Base-by-base conservation (phyloP, 2,329 filamentous ascomycete species). In the Penicillium crustosum region DNA sequence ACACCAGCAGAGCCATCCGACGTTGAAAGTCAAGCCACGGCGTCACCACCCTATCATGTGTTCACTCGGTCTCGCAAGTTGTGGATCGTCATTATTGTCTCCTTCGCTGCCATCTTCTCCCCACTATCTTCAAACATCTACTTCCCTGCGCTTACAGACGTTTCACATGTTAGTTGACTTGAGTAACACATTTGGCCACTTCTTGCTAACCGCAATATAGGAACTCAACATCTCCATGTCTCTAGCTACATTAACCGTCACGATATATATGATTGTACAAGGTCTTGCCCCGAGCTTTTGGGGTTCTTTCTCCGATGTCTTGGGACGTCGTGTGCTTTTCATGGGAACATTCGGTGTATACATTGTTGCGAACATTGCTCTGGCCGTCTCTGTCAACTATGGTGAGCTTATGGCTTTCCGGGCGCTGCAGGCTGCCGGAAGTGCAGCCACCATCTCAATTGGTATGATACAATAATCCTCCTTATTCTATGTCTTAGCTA, bases 251-350 rank as follows among this genome's bases (percentile, higher is more conserved):
- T 59, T 76, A n/a, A 76, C 75, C 1, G 67, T 77, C 19, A 76
- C 75, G 0, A 59, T 73, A 36, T 84, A 83, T 61, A 78, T 82
- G 68, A 73, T 83, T 49, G 70, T 82, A 4, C 82, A 83, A 68
- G 82, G 79, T 6, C 66, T 83, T 17, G 76, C 79, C 3, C 81
- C 82, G 0, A 70, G 77, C 4, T 71, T 83, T 50, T 83, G 79
- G 77, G 79, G 77, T 8, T 75, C 79, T 0, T 68, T 83, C 9
- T 79, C 80, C 0, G 81, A 83, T 60, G 70, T 71, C 0, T 60
- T 77, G 6, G 81, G 81, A 0, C 75, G 81, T 3, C 74, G 81
- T 15, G 70, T 73, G 0, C 74, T 78, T n/a, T 81, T 79, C 55
- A 72, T 77, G 15, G 74, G 73, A 25, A 79, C 79, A 1, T 79